Percentiles rank a stretch among this genome's conserved stretches.
Evolutionary conservation across 371 early-diverging fungal species (phyloP).

Genomic region (Rhizopus stolonifer): DNA sequence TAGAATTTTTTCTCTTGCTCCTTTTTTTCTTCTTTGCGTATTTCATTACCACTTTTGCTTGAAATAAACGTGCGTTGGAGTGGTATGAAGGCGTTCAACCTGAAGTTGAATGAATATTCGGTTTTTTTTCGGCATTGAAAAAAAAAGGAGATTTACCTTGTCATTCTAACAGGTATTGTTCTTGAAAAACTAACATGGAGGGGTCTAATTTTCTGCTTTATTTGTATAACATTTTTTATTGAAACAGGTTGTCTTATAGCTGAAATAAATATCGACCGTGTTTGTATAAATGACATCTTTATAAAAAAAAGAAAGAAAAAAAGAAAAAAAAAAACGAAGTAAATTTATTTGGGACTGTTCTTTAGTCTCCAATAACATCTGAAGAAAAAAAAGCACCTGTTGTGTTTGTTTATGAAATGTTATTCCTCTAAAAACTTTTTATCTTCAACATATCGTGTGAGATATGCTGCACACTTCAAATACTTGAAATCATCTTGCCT

Average conservation of each 20-base stretch:
- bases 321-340: background rate
- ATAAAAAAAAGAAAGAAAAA: background rate
- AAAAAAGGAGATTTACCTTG: background rate
- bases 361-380: too few relatives aligned
- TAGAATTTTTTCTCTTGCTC: background rate
- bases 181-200: background rate
- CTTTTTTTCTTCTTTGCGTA: background rate
- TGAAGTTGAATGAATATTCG: background rate
- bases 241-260: background rate
- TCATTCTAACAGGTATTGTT: conserved; percentile 1
- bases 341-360: too few relatives aligned
- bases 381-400: too few relatives aligned
- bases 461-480: background rate
- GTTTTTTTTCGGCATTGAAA: background rate
- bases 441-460: too few relatives aligned
- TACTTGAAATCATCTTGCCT: background rate
- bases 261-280: background rate
- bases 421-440: background rate
- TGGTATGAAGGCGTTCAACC: background rate
- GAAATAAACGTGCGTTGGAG: conserved; percentile 1
- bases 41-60: background rate
- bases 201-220: background rate
- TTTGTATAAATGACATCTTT: background rate
- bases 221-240: background rate
- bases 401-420: too few relatives aligned